A percentile compares a stretch with the other conserved stretches of the same genome.
Evolutionary conservation across 2,329 filamentous ascomycete genomes (phyloP).

Genomic region (Fusarium oxysporum): DNA sequence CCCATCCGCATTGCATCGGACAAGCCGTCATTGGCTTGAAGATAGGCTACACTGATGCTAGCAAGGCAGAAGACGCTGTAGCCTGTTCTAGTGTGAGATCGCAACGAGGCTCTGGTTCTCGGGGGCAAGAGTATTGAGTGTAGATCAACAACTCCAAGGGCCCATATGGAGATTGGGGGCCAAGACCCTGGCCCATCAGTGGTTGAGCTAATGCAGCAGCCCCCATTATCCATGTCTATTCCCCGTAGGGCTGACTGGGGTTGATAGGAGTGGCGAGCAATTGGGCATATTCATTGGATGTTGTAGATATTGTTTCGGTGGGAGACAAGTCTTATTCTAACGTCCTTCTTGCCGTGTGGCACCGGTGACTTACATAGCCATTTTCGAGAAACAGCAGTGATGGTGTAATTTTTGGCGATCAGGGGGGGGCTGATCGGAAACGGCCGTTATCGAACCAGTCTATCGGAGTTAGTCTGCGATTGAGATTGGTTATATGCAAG

Average conservation of each 20-base stretch:
- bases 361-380: conserved; percentile 20
- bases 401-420: not conserved
- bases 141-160: conserved; percentile 37
- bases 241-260: conserved; percentile 44
- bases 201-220: conserved; percentile 41
- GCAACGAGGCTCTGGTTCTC: conserved; percentile 32
- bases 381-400: conserved; percentile 10
- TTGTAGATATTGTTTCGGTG: not conserved
- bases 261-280: conserved; percentile 28
- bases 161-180: conserved; percentile 37
- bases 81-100: conserved; percentile 40
- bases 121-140: conserved; percentile 31
- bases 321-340: conserved; percentile 18
- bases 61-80: conserved; percentile 41
- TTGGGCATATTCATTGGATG: conserved; percentile 18
- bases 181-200: conserved; percentile 39
- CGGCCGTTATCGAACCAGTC: conserved; percentile 15
- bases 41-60: conserved; percentile 40
- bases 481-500: not conserved
- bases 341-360: conserved; percentile 9
- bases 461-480: conserved; percentile 9
- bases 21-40: conserved; percentile 34
- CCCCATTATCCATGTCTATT: conserved; percentile 27
- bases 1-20: conserved; percentile 12
- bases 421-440: conserved; percentile 20